Conservation (phyloP, 768 basidiomycete species). For the Leccinum broughii region DNA sequence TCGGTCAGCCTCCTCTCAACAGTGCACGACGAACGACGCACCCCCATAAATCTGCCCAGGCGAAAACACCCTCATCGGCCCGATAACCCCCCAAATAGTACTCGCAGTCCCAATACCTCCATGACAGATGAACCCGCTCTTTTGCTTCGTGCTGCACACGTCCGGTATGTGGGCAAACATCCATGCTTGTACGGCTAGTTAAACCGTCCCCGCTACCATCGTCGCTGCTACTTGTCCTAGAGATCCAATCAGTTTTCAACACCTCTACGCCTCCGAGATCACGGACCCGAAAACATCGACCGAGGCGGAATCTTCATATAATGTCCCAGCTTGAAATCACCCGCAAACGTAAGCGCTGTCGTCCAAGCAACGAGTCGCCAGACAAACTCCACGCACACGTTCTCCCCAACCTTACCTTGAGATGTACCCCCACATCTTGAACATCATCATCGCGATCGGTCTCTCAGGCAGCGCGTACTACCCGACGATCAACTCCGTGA, state of each 20-base stretch:
- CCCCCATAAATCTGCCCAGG: constrained; percentile 60
- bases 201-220: constrained; percentile 64
- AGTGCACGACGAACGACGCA: constrained; percentile 1
- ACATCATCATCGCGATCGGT: constrained; percentile 81
- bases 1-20: no score
- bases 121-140: constrained; percentile 71
- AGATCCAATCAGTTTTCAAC: no score
- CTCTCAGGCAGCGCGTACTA: constrained; percentile 55
- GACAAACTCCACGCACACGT: neutral
- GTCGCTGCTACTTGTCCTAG: constrained; percentile 60
- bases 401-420: constrained; percentile 30
- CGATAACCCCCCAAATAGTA: constrained; percentile 82
- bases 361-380: neutral
- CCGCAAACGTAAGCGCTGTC: constrained; percentile 58
- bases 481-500: no score
- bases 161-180: constrained; percentile 44
- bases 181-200: constrained; percentile 68
- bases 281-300: constrained; percentile 58
- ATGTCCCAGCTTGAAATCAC: constrained; percentile 78
- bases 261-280: no score
- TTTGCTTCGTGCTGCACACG: constrained; percentile 31
- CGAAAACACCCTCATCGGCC: constrained; percentile 69
- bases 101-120: constrained; percentile 78
- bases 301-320: constrained; percentile 70
- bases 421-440: constrained; percentile 73